phyloP scores from a whole-genome alignment of 345 rosid genomes.

The Trapa incisa region DNA sequence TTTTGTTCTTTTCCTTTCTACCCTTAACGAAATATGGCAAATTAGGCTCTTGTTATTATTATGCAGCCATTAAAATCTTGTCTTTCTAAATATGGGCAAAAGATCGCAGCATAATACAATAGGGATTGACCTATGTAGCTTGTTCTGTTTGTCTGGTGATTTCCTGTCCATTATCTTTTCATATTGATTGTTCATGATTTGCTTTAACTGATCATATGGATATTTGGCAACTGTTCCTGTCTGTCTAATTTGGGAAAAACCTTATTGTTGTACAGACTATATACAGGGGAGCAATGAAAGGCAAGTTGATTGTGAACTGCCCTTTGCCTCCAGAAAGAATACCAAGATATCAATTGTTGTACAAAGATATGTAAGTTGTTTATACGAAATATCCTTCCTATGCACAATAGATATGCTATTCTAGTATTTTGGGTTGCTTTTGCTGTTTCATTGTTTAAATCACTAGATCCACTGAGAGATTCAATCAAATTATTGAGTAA shows the following conservation, averaged over 20 bases:
- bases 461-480: too few species aligned
- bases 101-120: neutral
- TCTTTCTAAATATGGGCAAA: neutral
- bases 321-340: conserved; percentile 72
- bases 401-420: too few species aligned
- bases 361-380: conserved; percentile 33
- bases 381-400: neutral
- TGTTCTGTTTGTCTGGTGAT: neutral
- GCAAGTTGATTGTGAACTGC: conserved; percentile 70
- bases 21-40: too few species aligned
- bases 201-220: neutral
- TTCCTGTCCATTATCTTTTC: neutral
- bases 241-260: neutral
- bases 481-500: conserved; percentile 2
- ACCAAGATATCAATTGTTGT: conserved; percentile 69
- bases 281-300: conserved; percentile 92
- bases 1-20: too few species aligned
- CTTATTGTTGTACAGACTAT: conserved; percentile 38
- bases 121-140: neutral
- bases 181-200: neutral
- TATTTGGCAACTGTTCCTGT: neutral
- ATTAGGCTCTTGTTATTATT: too few species aligned
- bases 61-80: too few species aligned
- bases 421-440: too few species aligned
- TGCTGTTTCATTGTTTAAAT: too few species aligned